These are phyloP conservation scores for Tetrapisispora iriomotensis DNA, from an alignment of 805 yeast genomes.

Conservation along the genomic window DNA sequence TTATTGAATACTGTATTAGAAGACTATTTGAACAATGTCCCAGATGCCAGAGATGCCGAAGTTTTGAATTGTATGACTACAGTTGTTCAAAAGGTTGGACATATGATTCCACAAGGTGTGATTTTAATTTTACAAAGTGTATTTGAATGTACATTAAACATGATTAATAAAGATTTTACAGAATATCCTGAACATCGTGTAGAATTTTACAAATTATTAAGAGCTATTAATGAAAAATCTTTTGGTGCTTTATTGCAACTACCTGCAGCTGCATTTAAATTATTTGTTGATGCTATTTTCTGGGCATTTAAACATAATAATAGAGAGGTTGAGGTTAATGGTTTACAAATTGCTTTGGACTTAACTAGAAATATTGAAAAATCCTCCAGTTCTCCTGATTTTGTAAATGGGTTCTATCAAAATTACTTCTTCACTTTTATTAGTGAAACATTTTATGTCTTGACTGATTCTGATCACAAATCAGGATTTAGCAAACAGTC, in stretches of 20 bases:
- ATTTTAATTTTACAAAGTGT: constrained; percentile 80
- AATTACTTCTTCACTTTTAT: constrained; percentile 82
- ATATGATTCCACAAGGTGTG: constrained; percentile 79
- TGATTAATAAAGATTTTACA: constrained; percentile 91
- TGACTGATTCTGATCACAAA: constrained; percentile 96
- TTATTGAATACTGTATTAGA: constrained; percentile 75
- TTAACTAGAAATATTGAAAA: constrained; percentile 75
- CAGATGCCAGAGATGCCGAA: constrained; percentile 97
- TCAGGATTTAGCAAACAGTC: constrained; percentile 90
- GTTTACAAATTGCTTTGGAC: constrained; percentile 75
- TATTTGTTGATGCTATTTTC: constrained; percentile 83
- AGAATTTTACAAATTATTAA: constrained; percentile 82
- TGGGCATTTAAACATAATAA: constrained; percentile 99
- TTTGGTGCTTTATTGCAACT: constrained; percentile 80
- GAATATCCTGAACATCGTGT: constrained; percentile 98
- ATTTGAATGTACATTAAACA: constrained; percentile 85
- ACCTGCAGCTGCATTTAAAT: constrained; percentile 86
- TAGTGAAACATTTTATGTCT: constrained; percentile 83
- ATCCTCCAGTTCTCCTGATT: constrained; percentile 45
- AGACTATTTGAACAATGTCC: constrained; percentile 80
- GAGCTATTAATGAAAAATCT: constrained; percentile 76
- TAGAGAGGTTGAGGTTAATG: constrained; percentile 91
- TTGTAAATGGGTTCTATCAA: constrained; percentile 78
- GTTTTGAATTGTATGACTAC: constrained; percentile 92
- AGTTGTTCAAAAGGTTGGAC: constrained; percentile 79